A percentile compares a stretch with the other conserved stretches of the same genome.
These are phyloP conservation scores for Termitomyces bulborhizus DNA, from an alignment of 768 basidiomycete genomes.

Conservation along the genomic window DNA sequence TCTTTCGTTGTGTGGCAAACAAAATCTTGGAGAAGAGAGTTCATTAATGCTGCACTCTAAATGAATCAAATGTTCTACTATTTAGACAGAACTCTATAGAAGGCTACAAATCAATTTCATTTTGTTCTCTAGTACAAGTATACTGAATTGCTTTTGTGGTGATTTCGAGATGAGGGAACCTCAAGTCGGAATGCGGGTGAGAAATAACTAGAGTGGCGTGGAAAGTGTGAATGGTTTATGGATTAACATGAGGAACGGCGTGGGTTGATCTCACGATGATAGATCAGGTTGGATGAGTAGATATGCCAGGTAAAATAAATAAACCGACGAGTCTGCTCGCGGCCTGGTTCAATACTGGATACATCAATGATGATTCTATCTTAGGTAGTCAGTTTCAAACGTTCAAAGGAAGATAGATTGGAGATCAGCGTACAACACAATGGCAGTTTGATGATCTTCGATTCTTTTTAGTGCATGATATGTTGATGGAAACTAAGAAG, in stretches of 20 bases:
- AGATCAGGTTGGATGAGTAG: neutral
- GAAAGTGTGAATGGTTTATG: neutral
- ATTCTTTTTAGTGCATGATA: constrained; percentile 39
- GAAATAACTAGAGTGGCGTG: neutral
- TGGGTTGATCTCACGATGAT: neutral
- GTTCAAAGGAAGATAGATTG: neutral
- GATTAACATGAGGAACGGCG: neutral
- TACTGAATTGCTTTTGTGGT: neutral
- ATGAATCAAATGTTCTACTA: too few relatives aligned
- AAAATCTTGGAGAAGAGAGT: too few relatives aligned
- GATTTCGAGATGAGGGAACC: neutral
- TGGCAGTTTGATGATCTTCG: constrained; percentile 5
- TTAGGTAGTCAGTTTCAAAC: neutral
- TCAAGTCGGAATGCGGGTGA: neutral
- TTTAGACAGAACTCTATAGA: too few relatives aligned
- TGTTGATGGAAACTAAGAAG: constrained; percentile 72
- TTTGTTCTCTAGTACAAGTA: neutral
- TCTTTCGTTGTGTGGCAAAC: too few relatives aligned
- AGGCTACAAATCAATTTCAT: constrained; percentile 5
- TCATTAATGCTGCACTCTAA: too few relatives aligned
- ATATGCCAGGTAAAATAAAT: constrained; percentile 9
- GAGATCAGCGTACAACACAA: constrained; percentile 4
- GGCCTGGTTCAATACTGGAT: constrained; percentile 3
- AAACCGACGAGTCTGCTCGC: neutral
- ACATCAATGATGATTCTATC: constrained; percentile 6